A percentile compares a stretch with the other conserved stretches of the same genome.
Conservation (phyloP, 2,329 filamentous ascomycete genomes). For the Endothia cerciana region DNA sequence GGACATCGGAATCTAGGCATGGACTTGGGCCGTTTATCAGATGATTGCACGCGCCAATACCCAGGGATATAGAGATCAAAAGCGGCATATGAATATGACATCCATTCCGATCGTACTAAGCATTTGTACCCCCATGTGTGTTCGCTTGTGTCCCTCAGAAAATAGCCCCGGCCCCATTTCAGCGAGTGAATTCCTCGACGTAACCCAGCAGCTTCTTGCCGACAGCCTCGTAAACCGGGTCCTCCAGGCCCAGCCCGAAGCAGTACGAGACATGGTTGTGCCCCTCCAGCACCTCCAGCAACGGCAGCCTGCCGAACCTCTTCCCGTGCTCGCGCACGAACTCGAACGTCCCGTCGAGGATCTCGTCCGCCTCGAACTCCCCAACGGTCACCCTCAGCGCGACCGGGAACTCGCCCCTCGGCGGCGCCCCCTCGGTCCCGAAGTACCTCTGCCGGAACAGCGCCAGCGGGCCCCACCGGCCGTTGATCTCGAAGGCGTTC, state of each 20-base stretch:
- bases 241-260: conserved; percentile 30
- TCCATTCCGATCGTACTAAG: too few species aligned
- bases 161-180: too few species aligned
- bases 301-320: conserved; percentile 27
- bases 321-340: conserved; percentile 30
- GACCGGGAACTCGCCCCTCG: conserved; percentile 14
- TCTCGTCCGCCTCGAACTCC: conserved; percentile 30
- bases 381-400: conserved; percentile 28
- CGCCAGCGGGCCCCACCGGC: conserved; percentile 17
- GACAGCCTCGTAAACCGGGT: conserved; percentile 25
- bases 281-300: conserved; percentile 31
- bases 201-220: conserved; percentile 18
- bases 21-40: not conserved
- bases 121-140: too few species aligned
- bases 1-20: not conserved
- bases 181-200: conserved; percentile 12
- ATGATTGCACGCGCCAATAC: not conserved
- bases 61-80: not conserved
- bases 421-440: conserved; percentile 1
- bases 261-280: conserved; percentile 32
- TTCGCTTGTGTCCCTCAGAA: not conserved
- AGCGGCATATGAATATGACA: too few species aligned
- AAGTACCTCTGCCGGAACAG: conserved; percentile 24
- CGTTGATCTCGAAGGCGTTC: conserved; percentile 19
- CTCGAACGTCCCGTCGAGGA: conserved; percentile 30